phyloP scores from a whole-genome alignment of 441 rosid genomes.

The Eruca vesicaria region DNA sequence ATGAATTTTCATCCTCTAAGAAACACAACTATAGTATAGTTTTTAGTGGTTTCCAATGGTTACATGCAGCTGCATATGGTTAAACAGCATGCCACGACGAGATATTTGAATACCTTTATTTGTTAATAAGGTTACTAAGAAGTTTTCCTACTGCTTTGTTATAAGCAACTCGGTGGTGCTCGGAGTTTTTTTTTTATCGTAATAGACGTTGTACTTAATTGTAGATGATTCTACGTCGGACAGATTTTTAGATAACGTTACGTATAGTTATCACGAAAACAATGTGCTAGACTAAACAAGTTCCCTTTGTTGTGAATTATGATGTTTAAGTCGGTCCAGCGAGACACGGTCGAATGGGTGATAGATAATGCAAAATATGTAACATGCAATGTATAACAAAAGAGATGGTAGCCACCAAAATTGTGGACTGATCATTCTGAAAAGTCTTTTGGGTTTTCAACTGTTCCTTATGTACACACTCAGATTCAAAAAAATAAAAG shows the following conservation, averaged over 20 bases:
- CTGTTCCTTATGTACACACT: conserved; percentile 13
- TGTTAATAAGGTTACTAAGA: background rate
- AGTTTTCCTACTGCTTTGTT: background rate
- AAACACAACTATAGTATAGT: background rate
- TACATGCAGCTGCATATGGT: background rate
- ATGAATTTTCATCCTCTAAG: too few relatives aligned
- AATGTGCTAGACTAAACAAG: conserved; percentile 1
- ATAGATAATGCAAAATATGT: background rate
- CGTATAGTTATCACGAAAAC: background rate
- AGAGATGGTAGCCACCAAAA: conserved; percentile 26
- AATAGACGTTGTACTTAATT: background rate
- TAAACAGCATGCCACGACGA: background rate
- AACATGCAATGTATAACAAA: conserved; percentile 15
- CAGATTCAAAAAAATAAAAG: background rate
- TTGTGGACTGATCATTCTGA: conserved; percentile 18
- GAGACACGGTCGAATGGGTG: conserved; percentile 15
- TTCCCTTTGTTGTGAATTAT: background rate
- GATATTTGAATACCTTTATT: background rate
- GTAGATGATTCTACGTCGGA: conserved; percentile 5
- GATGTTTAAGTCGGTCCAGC: conserved; percentile 22
- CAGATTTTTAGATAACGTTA: background rate
- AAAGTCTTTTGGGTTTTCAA: conserved; percentile 20
- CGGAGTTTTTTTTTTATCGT: background rate
- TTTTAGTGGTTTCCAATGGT: background rate
- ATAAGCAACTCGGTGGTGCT: background rate